Base-by-base conservation (phyloP, 2,329 filamentous ascomycete genomes). In the Trichoderma pleuroti region DNA sequence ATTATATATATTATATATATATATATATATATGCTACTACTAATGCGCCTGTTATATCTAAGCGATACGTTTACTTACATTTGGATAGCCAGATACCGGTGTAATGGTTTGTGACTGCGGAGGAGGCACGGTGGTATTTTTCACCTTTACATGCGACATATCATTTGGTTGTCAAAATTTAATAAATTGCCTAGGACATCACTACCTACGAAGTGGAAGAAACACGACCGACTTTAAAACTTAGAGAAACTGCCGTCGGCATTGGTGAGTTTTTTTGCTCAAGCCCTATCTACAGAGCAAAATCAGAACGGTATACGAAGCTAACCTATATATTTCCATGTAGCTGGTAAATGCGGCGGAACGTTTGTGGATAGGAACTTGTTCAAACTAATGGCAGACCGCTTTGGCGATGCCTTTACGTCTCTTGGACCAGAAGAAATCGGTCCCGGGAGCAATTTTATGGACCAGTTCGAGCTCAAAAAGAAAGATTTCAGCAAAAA, bases 401-500 rank as follows among this genome's bases (percentile, higher is more conserved):
- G 59, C 9, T 62, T 62, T 16, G 59, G 59, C 0, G 36, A 42
- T 42, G 59, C 59, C 6, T 62, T 62, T n/a, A 62, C 59, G 2
- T 62, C 59, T 3, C 59, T 62, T 8, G 68, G 30, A 0, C 16
- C 68, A 0, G 71, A 72, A 2, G 24, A 70, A 2, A 75, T 72
- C 12, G 74, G 72, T 1, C 72, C 72, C 5, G 70, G 71, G 10
- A 74, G 73, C 5, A n/a, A 30, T 3, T 73, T 74, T 21, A 74
- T 74, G 72, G 62, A 72, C 32, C 63, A 63, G 1, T 74, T 74
- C 4, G 73, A 74, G 30, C 52, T 49, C 8, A 42, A 54, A 6
- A 74, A 74, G 66, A 73, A 73, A 8, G 72, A 74, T 39, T 74
- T 74, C 39, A 71, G 73, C n/a, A 30, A 70, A 52, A 67, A 71